A percentile compares a stretch with the other conserved stretches of the same genome.
phyloP scores from a whole-genome alignment of 257 asterid genomes.

The Solanum virginianum region DNA sequence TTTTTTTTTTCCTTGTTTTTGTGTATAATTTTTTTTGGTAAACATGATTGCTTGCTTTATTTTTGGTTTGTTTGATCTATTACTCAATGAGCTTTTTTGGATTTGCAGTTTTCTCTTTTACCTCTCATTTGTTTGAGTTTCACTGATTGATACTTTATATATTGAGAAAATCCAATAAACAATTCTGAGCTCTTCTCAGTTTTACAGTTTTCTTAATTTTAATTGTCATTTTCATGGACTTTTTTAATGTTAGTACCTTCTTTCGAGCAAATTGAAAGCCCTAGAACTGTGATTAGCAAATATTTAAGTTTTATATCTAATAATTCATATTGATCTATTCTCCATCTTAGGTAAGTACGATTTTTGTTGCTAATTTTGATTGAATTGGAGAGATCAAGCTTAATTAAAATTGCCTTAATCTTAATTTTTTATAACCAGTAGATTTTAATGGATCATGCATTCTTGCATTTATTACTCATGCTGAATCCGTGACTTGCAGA shows the following conservation, averaged over 20 bases:
- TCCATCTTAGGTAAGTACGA: neutral
- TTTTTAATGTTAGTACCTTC: neutral
- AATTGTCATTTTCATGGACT: neutral
- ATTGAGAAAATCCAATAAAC: neutral
- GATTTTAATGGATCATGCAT: neutral
- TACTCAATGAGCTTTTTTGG: neutral
- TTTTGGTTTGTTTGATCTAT: neutral
- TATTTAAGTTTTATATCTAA: neutral
- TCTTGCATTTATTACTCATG: constrained; percentile 33
- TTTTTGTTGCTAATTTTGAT: neutral
- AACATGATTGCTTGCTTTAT: neutral
- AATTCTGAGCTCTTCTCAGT: neutral
- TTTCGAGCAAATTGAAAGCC: neutral
- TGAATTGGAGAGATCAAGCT: neutral
- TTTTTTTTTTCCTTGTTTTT: too few species aligned
- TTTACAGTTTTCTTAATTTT: neutral
- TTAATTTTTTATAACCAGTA: neutral
- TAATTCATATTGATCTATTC: neutral
- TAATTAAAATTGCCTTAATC: neutral
- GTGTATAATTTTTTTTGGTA: too few species aligned
- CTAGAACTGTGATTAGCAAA: neutral
- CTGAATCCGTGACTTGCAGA: constrained; percentile 43
- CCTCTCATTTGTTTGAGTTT: neutral
- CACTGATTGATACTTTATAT: neutral
- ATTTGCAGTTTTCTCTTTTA: neutral